Conservation (phyloP, 805 yeast genomes). For the Danielozyma ontarioensis region DNA sequence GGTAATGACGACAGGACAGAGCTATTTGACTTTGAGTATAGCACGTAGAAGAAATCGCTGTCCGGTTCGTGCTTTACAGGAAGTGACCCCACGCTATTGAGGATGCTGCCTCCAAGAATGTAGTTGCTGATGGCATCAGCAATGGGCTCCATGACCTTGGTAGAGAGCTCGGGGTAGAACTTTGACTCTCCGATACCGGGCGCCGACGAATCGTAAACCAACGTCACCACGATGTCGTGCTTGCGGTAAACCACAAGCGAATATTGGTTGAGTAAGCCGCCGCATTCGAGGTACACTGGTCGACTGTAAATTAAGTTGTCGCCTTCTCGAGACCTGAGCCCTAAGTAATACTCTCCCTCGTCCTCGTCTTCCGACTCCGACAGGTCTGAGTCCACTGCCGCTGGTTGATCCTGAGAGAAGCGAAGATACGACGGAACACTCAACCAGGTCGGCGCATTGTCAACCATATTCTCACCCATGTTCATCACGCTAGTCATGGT, state of each 20-base stretch:
- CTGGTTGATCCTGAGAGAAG: neutral
- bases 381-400: neutral
- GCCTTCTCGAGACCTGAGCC: constrained; percentile 9
- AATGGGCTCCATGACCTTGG: constrained; percentile 12
- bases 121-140: constrained; percentile 17
- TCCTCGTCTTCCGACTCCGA: constrained; percentile 7
- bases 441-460: constrained; percentile 11
- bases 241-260: constrained; percentile 26
- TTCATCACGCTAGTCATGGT: constrained; percentile 30
- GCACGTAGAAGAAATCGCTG: constrained; percentile 32
- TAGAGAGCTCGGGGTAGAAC: constrained; percentile 19
- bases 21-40: constrained; percentile 20
- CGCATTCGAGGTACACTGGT: constrained; percentile 19
- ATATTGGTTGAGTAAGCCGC: constrained; percentile 13
- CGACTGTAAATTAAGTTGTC: constrained; percentile 14
- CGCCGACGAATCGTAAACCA: constrained; percentile 26
- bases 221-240: constrained; percentile 15
- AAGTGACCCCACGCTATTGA: constrained; percentile 27
- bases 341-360: constrained; percentile 23
- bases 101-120: constrained; percentile 11
- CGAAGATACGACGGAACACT: constrained; percentile 10
- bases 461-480: constrained; percentile 8
- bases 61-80: constrained; percentile 15
- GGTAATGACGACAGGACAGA: constrained; percentile 34
- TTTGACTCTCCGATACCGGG: constrained; percentile 14